Conservation (phyloP, 768 basidiomycete genomes). For the Pleurotus ostreatus region DNA sequence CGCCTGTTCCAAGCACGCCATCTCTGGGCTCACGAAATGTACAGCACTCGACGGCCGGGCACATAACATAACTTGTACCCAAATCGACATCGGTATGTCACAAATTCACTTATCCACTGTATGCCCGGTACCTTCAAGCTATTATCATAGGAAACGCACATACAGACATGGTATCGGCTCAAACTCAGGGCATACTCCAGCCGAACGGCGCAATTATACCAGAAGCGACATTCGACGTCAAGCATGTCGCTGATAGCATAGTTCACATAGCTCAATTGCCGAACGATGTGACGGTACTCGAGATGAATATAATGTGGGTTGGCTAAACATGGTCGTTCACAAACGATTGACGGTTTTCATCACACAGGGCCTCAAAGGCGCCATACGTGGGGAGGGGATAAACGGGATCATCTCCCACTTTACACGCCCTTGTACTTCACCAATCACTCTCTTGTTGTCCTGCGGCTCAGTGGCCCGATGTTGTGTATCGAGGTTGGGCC, state of each 20-base stretch:
- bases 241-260: slow-evolving; percentile 68
- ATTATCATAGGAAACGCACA: slow-evolving; percentile 58
- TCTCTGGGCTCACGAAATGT: slow-evolving; percentile 70
- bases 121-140: neutral
- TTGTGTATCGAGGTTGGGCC: no score
- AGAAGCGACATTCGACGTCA: slow-evolving; percentile 68
- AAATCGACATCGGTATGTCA: slow-evolving; percentile 77
- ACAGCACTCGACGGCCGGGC: slow-evolving; percentile 74
- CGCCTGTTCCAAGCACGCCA: slow-evolving; percentile 77
- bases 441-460: no score
- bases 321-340: neutral
- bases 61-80: slow-evolving; percentile 71
- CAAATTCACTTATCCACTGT: neutral
- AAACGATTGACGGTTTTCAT: neutral
- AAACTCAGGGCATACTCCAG: slow-evolving; percentile 54
- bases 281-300: slow-evolving; percentile 62
- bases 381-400: slow-evolving; percentile 27
- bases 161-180: slow-evolving; percentile 51
- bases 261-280: slow-evolving; percentile 72
- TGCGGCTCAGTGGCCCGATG: no score
- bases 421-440: no score
- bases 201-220: slow-evolving; percentile 54
- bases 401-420: neutral
- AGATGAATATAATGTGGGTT: slow-evolving; percentile 71
- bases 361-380: slow-evolving; percentile 20